Evolutionary conservation across 768 basidiomycete species (phyloP), one percentile per base, ranked within the genome.

Genomic region (Pulveroboletus sp.): DNA sequence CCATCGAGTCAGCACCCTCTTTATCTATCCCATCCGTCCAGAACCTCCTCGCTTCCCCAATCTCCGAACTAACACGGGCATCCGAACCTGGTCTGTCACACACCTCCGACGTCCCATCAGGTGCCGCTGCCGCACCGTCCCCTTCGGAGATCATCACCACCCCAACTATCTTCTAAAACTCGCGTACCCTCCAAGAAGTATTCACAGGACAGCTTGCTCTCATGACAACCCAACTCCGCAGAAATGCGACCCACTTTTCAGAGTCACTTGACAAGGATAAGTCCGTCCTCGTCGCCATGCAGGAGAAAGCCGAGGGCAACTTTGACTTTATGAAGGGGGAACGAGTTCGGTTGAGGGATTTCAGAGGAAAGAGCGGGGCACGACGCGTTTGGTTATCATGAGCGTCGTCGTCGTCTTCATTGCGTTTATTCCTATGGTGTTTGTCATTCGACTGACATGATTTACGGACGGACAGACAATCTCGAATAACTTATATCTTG

Each of bases 181-280:
- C 85, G n/a, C 76, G 65, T 31, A 74, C 76, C 1, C 69, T 87
- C 3, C 92, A 94, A 21, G 79, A 90, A 43, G 80, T 87, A 21
- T 79, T 94, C 40, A 77, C 87, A 0, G 72, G 73, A 9, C 85
- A 90, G 59, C 79, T 94, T 21, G 84, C 82, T 1, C 67, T 81
- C 47, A 97, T 98, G 94, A 90, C 92, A 1, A 73, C 82, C 10
- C 91, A 93, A 62, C 81, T 98, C 42, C 90, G 88, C 59, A 75
- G 80, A 20, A 95, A 95, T 56, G 85, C 92, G 0, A 63, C 85
- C 0, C 82, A 91, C 58, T 94, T 97, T 63, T 78, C 86, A 5
- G 74, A 75, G 5, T 73, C 82, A 11, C 72, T 98, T 2, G 82
- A 72, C 35, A 84, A 84, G 47, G 94, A 97, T 66, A 81, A 87